Percentiles rank a stretch among this genome's conserved stretches.
These are phyloP conservation scores for Fusarium ramigenum DNA, from an alignment of 2,329 filamentous ascomycete genomes.

Conservation along the genomic window DNA sequence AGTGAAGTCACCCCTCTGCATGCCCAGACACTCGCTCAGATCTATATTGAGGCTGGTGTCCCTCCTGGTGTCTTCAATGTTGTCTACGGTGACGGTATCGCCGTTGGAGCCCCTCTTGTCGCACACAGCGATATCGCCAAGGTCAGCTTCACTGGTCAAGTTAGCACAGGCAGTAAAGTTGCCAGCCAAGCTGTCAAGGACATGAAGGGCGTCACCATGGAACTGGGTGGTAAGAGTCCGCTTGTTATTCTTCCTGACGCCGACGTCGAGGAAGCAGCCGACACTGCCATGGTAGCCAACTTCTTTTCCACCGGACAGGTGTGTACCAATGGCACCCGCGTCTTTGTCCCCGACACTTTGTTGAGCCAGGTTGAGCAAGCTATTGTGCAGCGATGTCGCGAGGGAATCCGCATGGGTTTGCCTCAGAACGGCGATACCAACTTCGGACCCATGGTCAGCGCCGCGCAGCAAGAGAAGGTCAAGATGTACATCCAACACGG, in stretches of 20 bases:
- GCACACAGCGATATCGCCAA: slow-evolving; percentile 79
- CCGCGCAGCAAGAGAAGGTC: slow-evolving; percentile 80
- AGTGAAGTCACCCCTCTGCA: slow-evolving; percentile 90
- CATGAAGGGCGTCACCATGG: slow-evolving; percentile 94
- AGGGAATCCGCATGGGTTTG: slow-evolving; percentile 80
- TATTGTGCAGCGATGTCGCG: slow-evolving; percentile 60
- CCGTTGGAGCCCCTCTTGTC: slow-evolving; percentile 78
- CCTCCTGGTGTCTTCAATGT: slow-evolving; percentile 89
- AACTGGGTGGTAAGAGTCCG: slow-evolving; percentile 88
- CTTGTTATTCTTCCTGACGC: slow-evolving; percentile 83
- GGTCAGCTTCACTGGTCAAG: slow-evolving; percentile 90
- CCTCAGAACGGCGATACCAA: slow-evolving; percentile 79
- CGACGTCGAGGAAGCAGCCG: slow-evolving; percentile 80
- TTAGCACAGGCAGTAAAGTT: slow-evolving; percentile 84
- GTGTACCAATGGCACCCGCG: slow-evolving; percentile 90
- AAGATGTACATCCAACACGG: slow-evolving; percentile 79
- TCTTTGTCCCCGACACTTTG: slow-evolving; percentile 77
- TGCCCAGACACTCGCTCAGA: slow-evolving; percentile 75
- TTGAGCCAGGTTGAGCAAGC: slow-evolving; percentile 74
- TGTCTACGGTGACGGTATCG: slow-evolving; percentile 79
- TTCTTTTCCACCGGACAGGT: slow-evolving; percentile 93
- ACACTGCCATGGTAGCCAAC: slow-evolving; percentile 93
- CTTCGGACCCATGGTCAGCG: slow-evolving; percentile 84
- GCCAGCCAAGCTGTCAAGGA: slow-evolving; percentile 76
- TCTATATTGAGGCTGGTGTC: slow-evolving; percentile 81